Conservation (phyloP, 176 grass and related monocot genomes). For the Juncus effusus region DNA sequence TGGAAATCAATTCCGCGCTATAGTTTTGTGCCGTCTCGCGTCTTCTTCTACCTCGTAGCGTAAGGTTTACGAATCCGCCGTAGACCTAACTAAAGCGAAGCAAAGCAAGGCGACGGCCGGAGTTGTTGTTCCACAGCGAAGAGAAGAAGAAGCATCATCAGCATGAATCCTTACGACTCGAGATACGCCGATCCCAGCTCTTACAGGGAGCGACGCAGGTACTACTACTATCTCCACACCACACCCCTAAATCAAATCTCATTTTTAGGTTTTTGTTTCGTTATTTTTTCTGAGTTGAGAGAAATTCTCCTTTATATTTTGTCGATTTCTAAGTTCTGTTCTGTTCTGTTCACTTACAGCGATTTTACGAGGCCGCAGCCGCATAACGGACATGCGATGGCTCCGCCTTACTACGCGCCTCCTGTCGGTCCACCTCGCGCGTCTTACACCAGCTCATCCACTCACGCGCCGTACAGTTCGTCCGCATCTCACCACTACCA, state of each 20-base stretch:
- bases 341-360: constrained; percentile 17
- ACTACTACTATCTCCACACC: constrained; percentile 5
- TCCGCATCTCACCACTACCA: neutral
- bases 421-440: constrained; percentile 13
- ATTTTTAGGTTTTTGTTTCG: neutral
- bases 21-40: too few relatives aligned
- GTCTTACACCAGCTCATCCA: neutral
- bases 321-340: neutral
- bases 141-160: neutral
- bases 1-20: too few relatives aligned
- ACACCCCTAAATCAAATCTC: constrained; percentile 1
- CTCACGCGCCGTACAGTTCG: neutral
- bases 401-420: constrained; percentile 4
- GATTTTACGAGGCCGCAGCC: constrained; percentile 28
- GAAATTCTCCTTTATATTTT: neutral
- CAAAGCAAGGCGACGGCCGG: too few relatives aligned
- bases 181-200: constrained; percentile 84
- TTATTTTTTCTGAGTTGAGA: neutral
- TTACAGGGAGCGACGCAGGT: constrained; percentile 92
- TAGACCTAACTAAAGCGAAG: too few relatives aligned
- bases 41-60: too few relatives aligned
- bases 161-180: constrained; percentile 73
- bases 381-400: neutral
- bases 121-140: too few relatives aligned
- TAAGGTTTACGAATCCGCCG: too few relatives aligned